phyloP scores from a whole-genome alignment of 805 yeast genomes.

The Zygosaccharomyces rouxii region DNA sequence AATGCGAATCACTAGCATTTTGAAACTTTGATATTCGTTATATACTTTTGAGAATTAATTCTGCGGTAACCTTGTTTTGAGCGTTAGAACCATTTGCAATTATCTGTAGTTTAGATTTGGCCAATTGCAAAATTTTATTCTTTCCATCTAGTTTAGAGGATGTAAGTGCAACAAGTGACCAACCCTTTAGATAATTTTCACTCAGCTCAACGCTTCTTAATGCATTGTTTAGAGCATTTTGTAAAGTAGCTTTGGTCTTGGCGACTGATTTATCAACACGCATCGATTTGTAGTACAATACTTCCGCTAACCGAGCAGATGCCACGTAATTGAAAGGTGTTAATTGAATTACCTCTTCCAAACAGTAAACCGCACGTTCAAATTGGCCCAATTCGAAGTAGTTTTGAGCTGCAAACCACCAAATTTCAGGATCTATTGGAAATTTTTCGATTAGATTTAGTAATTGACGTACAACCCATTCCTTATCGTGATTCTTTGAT shows the following conservation, averaged over 20 bases:
- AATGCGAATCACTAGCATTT: conserved; percentile 32
- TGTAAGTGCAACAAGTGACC: conserved; percentile 59
- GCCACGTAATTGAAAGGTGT: conserved; percentile 48
- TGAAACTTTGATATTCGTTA: conserved; percentile 6
- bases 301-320: conserved; percentile 29
- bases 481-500: conserved; percentile 15
- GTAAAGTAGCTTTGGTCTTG: conserved; percentile 12
- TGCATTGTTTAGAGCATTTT: conserved; percentile 43
- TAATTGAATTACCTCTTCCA: conserved; percentile 64
- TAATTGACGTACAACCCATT: conserved; percentile 18
- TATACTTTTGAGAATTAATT: conserved; percentile 22
- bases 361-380: conserved; percentile 60
- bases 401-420: conserved; percentile 72
- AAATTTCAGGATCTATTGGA: conserved; percentile 72
- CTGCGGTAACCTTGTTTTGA: conserved; percentile 40
- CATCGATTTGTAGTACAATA: conserved; percentile 22
- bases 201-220: conserved; percentile 74
- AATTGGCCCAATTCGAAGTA: conserved; percentile 59
- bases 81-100: conserved; percentile 33
- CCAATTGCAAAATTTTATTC: conserved; percentile 36
- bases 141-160: conserved; percentile 27
- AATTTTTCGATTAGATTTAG: conserved; percentile 29
- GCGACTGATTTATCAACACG: conserved; percentile 9
- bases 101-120: conserved; percentile 36
- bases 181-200: conserved; percentile 62